Evolutionary conservation across 2,329 filamentous ascomycete genomes (phyloP).

Genomic region (Fusarium napiforme): DNA sequence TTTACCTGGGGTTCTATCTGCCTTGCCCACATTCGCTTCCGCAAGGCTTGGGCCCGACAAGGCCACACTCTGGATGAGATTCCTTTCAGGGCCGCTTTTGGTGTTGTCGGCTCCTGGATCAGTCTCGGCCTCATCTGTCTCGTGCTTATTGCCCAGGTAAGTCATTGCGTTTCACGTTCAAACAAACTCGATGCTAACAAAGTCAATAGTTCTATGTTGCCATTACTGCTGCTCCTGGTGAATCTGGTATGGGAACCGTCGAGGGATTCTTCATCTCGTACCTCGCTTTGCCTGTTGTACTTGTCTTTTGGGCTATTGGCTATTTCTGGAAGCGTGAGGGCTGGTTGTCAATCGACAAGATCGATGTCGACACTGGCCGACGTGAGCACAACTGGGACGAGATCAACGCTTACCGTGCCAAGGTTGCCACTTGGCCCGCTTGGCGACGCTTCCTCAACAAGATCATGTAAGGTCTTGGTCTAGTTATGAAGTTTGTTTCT

Average conservation of each 20-base stretch:
- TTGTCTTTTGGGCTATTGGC: constrained; percentile 66
- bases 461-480: constrained; percentile 49
- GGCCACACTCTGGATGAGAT: constrained; percentile 73
- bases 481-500: background rate
- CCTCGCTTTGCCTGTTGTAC: constrained; percentile 64
- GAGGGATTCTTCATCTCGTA: constrained; percentile 67
- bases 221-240: constrained; percentile 51
- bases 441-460: constrained; percentile 58
- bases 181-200: constrained; percentile 13
- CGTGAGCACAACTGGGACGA: constrained; percentile 73
- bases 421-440: constrained; percentile 61
- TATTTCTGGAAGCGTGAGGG: constrained; percentile 74
- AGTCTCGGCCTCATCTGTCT: constrained; percentile 68
- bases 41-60: constrained; percentile 67
- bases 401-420: constrained; percentile 65
- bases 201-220: constrained; percentile 60
- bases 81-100: constrained; percentile 70
- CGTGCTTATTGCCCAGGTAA: constrained; percentile 65
- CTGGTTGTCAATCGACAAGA: constrained; percentile 68
- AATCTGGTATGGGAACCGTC: constrained; percentile 52
- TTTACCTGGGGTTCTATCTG: constrained; percentile 76
- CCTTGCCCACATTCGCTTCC: constrained; percentile 72
- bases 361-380: constrained; percentile 75
- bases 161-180: constrained; percentile 24
- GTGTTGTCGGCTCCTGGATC: constrained; percentile 71